These are phyloP conservation scores for Priceomyces medius DNA, from an alignment of 805 yeast species.

Conservation along the genomic window DNA sequence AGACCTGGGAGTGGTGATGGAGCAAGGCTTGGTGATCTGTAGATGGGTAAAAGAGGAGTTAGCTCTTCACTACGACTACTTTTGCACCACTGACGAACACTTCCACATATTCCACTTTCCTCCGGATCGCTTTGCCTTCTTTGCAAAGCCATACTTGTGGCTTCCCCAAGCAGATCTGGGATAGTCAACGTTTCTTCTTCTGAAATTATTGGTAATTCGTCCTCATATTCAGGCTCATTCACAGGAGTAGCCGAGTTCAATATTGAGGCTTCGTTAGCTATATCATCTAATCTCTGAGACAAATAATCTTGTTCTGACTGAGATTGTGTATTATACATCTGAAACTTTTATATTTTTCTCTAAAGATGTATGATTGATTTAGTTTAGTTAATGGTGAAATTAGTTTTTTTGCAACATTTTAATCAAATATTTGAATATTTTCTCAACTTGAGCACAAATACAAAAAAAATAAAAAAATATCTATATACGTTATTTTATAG, in stretches of 20 bases:
- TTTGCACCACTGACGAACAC: conserved; percentile 4
- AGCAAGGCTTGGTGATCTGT: conserved; percentile 7
- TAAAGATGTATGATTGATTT: background rate
- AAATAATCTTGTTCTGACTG: conserved; percentile 2
- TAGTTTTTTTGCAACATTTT: too few species aligned
- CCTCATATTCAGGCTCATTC: background rate
- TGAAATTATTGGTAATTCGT: background rate
- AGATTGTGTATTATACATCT: background rate
- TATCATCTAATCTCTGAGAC: conserved; percentile 19
- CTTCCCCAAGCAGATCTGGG: background rate
- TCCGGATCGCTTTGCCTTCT: background rate
- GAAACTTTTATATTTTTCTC: background rate
- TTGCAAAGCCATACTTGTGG: background rate
- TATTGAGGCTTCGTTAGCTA: conserved; percentile 25
- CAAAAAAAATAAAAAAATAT: background rate
- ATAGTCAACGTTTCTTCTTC: background rate
- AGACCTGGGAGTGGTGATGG: conserved; percentile 4
- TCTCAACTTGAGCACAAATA: background rate
- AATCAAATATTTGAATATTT: background rate
- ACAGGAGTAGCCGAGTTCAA: conserved; percentile 8
- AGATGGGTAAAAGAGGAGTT: conserved; percentile 20
- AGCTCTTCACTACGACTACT: conserved; percentile 5
- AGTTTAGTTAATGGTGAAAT: too few species aligned
- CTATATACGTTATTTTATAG: too few species aligned
- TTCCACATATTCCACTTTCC: conserved; percentile 1